These are phyloP conservation scores for Ustilago vetiveriae DNA, from an alignment of 1,284 basidiomycete species.

Conservation along the genomic window DNA sequence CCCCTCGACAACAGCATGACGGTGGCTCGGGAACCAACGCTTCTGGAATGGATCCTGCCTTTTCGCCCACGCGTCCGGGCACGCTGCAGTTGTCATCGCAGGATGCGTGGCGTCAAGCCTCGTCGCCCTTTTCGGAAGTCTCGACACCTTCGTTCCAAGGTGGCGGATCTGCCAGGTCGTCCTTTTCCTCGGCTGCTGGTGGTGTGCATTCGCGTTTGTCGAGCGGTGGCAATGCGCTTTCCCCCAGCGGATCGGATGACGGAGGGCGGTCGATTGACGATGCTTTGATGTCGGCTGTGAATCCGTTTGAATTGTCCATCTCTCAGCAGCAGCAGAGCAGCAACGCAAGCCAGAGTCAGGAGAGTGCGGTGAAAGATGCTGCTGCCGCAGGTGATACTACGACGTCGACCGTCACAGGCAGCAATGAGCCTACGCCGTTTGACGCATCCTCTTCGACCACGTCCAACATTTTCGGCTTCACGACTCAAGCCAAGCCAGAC, in stretches of 20 bases:
- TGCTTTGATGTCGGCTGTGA: constrained; percentile 29
- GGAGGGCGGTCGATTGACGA: constrained; percentile 27
- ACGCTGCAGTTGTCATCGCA: constrained; percentile 16
- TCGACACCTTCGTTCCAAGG: constrained; percentile 37
- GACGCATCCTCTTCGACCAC: constrained; percentile 14
- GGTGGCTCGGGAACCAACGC: not conserved
- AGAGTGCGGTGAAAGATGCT: not conserved
- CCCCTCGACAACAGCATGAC: constrained; percentile 10
- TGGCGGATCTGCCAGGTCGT: constrained; percentile 37
- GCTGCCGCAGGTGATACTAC: constrained; percentile 16
- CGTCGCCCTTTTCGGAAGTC: constrained; percentile 43
- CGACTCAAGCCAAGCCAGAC: not conserved
- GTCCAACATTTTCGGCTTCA: constrained; percentile 3
- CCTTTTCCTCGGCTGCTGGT: constrained; percentile 33
- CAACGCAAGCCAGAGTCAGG: constrained; percentile 2
- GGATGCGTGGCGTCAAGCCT: constrained; percentile 39
- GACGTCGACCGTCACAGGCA: constrained; percentile 37
- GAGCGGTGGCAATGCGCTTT: constrained; percentile 18
- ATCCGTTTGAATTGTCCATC: constrained; percentile 36
- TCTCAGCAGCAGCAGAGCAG: constrained; percentile 18
- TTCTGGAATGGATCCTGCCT: constrained; percentile 3
- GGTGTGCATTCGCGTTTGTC: constrained; percentile 31
- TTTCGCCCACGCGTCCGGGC: constrained; percentile 12
- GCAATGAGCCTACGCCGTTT: constrained; percentile 45
- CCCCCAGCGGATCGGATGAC: constrained; percentile 14